Evolutionary conservation across 768 basidiomycete genomes (phyloP).

Genomic region (Kwoniella pini): DNA sequence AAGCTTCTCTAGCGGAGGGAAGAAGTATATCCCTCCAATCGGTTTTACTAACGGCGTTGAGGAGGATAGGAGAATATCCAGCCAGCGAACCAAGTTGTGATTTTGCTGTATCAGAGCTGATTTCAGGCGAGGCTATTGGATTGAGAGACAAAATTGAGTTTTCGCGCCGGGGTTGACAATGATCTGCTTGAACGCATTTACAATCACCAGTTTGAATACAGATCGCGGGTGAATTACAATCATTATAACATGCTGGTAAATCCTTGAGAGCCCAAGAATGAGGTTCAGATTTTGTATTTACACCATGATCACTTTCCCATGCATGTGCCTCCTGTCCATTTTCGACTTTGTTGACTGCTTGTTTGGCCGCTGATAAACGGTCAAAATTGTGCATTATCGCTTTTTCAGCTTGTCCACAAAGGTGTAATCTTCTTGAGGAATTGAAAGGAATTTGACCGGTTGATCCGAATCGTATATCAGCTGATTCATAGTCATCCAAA

Average conservation of each 20-base stretch:
- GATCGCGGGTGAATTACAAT: slow-evolving; percentile 50
- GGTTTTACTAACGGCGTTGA: slow-evolving; percentile 29
- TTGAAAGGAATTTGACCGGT: slow-evolving; percentile 52
- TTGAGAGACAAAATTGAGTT: slow-evolving; percentile 39
- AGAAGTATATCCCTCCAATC: slow-evolving; percentile 49
- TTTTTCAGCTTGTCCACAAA: slow-evolving; percentile 34
- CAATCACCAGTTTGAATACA: slow-evolving; percentile 54
- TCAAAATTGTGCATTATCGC: slow-evolving; percentile 27
- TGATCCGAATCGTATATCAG: slow-evolving; percentile 47
- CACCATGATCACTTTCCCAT: slow-evolving; percentile 9
- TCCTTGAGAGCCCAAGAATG: slow-evolving; percentile 47
- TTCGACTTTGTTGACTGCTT: slow-evolving; percentile 12
- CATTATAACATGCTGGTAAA: slow-evolving; percentile 52
- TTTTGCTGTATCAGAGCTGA: slow-evolving; percentile 10
- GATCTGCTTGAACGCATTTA: slow-evolving; percentile 50
- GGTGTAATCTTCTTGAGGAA: slow-evolving; percentile 37
- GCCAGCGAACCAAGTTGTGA: slow-evolving; percentile 13
- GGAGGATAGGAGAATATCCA: slow-evolving; percentile 19
- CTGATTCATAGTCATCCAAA: slow-evolving; percentile 50
- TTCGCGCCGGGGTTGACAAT: slow-evolving; percentile 41
- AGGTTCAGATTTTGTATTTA: slow-evolving; percentile 7
- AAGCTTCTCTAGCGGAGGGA: slow-evolving; percentile 40
- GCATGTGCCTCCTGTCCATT: slow-evolving; percentile 13
- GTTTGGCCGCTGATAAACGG: slow-evolving; percentile 15
- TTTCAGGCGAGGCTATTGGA: slow-evolving; percentile 10